Conservation (phyloP, 495 filamentous ascomycete species). For the Glutinoglossum americanum region DNA sequence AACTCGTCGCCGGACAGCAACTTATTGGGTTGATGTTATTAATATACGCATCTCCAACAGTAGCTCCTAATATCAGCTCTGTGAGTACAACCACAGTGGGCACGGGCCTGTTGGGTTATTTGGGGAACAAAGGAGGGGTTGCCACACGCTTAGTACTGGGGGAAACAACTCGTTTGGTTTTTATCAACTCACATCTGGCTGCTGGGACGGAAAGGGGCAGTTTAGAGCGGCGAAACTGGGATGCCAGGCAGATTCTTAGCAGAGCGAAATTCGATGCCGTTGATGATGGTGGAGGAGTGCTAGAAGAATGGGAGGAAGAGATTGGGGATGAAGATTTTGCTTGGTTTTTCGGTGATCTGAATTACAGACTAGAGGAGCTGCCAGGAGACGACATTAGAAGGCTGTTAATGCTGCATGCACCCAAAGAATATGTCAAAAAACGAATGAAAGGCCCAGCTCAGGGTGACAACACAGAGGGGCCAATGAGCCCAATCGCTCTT, state of each 20-base stretch:
- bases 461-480: not conserved
- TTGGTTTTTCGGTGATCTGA: slow-evolving; percentile 94
- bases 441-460: slow-evolving; percentile 13
- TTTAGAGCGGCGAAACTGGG: slow-evolving; percentile 76
- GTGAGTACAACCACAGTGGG: slow-evolving; percentile 61
- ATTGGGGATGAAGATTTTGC: slow-evolving; percentile 81
- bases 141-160: slow-evolving; percentile 66
- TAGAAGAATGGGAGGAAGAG: slow-evolving; percentile 31
- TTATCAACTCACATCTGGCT: slow-evolving; percentile 78
- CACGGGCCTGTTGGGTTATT: slow-evolving; percentile 73
- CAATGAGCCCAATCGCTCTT: not conserved
- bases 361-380: slow-evolving; percentile 77
- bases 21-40: slow-evolving; percentile 71
- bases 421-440: slow-evolving; percentile 39
- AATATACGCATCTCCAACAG: slow-evolving; percentile 57
- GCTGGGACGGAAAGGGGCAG: slow-evolving; percentile 60
- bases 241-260: slow-evolving; percentile 51
- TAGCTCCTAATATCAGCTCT: slow-evolving; percentile 48
- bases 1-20: slow-evolving; percentile 57
- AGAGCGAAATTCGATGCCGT: slow-evolving; percentile 59
- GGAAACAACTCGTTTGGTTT: slow-evolving; percentile 70
- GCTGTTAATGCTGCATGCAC: slow-evolving; percentile 62
- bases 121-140: slow-evolving; percentile 91
- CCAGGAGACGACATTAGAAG: slow-evolving; percentile 77
- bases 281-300: slow-evolving; percentile 27